Evolutionary conservation across 225 moss, liverwort and hornwort genomes (phyloP), one percentile per base, ranked within the genome.

Genomic region (Marchantia polymorpha): DNA sequence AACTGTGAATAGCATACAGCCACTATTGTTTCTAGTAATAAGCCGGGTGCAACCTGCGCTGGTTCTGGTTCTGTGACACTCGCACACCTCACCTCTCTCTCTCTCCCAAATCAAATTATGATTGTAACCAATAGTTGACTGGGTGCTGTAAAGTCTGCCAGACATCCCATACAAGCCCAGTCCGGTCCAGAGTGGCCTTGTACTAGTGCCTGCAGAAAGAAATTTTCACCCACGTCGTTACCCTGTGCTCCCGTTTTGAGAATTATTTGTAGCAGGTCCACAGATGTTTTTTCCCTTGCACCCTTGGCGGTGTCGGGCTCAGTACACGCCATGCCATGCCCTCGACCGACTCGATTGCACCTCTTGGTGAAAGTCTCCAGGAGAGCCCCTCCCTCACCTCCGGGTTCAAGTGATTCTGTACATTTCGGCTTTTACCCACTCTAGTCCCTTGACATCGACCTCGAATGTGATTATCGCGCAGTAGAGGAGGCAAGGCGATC

Each of bases 61-160:
- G 63, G 76, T 64, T 77, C 76, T 56, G 63, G 76, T 64, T 77
- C 64, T 54, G 47, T 77, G 64, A 63, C 26, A 23, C 52, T 49
- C 77, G 50, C n/a, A n/a, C n/a, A n/a, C n/a, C n/a, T n/a, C n/a
- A n/a, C n/a, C n/a, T n/a, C n/a, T n/a, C n/a, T n/a, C n/a, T 49
- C 23, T 64, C 46, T 25, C 50, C 49, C 69, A 12, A 22, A 51
- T 73, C 52, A 48, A 53, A 69, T 46, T 19, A 69, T 69, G 69
- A 69, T 47, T 53, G 63, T 46, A 64, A 48, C 49, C 47, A 63
- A 46, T 64, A 76, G 76, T 60, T 78, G 78, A 67, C 78, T 19
- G 78, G 78, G 78, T 79, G 78, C 78, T 79, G 78, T 79, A 79
- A 79, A 79, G 78, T 79, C 78, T 79, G 78, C n/a, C 78, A 79